Conservation (phyloP, 345 rosid genomes). For the Rhodomyrtus tomentosa region DNA sequence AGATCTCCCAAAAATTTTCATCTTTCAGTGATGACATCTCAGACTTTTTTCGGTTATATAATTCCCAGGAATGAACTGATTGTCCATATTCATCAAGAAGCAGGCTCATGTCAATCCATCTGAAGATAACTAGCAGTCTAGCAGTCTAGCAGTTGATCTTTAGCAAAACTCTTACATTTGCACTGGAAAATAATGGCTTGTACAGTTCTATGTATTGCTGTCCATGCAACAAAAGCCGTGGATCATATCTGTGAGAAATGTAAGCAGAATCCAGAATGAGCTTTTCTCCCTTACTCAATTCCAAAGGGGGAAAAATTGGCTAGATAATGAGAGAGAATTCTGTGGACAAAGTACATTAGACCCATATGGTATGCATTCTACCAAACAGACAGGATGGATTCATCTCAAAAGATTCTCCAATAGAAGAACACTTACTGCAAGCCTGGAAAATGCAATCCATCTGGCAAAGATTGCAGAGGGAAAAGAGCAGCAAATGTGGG, state of each 20-base stretch:
- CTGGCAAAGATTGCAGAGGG: conserved; percentile 13
- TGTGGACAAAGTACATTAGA: background rate
- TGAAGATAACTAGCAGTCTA: background rate
- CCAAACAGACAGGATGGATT: background rate
- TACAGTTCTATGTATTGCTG: conserved; percentile 79
- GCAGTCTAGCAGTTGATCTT: background rate
- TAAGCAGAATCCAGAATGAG: background rate
- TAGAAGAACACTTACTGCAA: conserved; percentile 33
- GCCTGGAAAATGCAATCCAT: conserved; percentile 34
- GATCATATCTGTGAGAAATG: conserved; percentile 43
- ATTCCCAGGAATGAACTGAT: background rate
- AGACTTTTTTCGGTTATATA: background rate
- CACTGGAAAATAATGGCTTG: conserved; percentile 64
- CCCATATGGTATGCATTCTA: background rate
- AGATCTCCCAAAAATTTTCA: background rate
- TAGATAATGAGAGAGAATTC: background rate
- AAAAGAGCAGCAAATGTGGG: conserved; percentile 76
- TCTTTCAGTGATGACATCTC: background rate
- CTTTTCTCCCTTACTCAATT: background rate
- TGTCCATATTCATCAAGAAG: background rate
- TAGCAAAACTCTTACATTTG: conserved; percentile 35
- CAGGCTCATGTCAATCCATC: background rate
- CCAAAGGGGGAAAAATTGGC: background rate
- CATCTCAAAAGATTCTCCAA: background rate
- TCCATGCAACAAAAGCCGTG: conserved; percentile 71